These are phyloP conservation scores for Piromyces sp. DNA, from an alignment of 192 early-diverging fungal species.

Conservation along the genomic window DNA sequence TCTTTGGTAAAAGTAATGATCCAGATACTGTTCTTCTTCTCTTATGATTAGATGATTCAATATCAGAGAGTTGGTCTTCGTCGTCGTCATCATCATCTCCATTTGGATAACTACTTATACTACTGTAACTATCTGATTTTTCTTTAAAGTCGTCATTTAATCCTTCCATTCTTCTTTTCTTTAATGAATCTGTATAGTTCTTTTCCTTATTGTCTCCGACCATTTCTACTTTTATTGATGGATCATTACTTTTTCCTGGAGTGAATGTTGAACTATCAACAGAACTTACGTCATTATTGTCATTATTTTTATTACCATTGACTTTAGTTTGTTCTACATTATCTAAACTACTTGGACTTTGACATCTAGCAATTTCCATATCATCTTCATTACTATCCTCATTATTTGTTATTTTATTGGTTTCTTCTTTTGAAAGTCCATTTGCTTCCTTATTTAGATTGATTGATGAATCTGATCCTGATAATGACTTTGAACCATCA, in stretches of 20 bases:
- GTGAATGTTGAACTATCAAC: not conserved
- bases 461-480: not conserved
- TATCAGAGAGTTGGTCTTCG: not conserved
- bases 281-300: too few species aligned
- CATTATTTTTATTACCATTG: not conserved
- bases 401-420: not conserved
- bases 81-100: not conserved
- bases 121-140: not conserved
- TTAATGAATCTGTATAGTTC: not conserved
- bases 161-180: not conserved
- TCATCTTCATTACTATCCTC: not conserved
- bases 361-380: not conserved
- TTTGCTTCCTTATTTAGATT: not conserved
- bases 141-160: not conserved
- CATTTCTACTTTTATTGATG: not conserved
- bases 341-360: not conserved
- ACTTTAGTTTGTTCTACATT: too few species aligned
- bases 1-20: not conserved
- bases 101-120: not conserved
- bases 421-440: not conserved
- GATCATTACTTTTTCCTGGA: not conserved
- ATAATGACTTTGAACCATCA: not conserved
- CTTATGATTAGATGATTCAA: not conserved
- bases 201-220: not conserved
- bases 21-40: not conserved